Evolutionary conservation across 2,329 filamentous ascomycete genomes (phyloP).

Genomic region (Pseudopithomyces chartarum): DNA sequence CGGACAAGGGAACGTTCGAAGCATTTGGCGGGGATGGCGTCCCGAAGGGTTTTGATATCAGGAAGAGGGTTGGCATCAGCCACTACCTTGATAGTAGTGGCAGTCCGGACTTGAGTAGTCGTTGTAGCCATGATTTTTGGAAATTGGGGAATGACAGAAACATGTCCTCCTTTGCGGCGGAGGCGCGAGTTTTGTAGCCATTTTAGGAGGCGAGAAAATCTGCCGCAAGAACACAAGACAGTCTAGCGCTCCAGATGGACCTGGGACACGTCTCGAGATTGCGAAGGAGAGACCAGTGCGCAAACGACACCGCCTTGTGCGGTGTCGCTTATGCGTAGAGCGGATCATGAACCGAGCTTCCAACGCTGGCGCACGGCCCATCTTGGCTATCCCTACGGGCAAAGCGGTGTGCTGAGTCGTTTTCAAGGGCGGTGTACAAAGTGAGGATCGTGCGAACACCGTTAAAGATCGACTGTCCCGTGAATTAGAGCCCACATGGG

Average conservation of each 20-base stretch:
- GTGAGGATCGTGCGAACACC: too few relatives aligned
- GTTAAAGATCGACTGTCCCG: too few relatives aligned
- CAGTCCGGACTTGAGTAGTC: constrained; percentile 21
- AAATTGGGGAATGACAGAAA: constrained; percentile 10
- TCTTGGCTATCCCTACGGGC: constrained; percentile 16
- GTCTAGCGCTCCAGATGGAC: constrained; percentile 23
- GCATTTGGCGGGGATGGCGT: constrained; percentile 30
- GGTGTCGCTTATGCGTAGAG: constrained; percentile 17
- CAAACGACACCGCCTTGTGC: constrained; percentile 28
- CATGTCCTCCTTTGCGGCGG: constrained; percentile 4
- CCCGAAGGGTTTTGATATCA: constrained; percentile 29
- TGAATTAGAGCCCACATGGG: too few relatives aligned
- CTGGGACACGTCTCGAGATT: constrained; percentile 26
- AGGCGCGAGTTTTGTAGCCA: constrained; percentile 18
- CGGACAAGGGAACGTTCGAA: constrained; percentile 29
- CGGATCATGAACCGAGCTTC: constrained; percentile 28
- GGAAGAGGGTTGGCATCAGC: constrained; percentile 17
- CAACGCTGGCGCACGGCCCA: constrained; percentile 24
- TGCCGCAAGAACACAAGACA: constrained; percentile 13
- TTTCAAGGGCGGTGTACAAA: not conserved
- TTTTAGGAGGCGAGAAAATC: constrained; percentile 18
- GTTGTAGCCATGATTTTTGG: constrained; percentile 21
- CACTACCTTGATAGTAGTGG: constrained; percentile 22
- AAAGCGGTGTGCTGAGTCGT: constrained; percentile 16
- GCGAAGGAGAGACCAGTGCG: constrained; percentile 18